Base-by-base conservation (phyloP, 495 filamentous ascomycete species). In the Talaromyces wortmannii region DNA sequence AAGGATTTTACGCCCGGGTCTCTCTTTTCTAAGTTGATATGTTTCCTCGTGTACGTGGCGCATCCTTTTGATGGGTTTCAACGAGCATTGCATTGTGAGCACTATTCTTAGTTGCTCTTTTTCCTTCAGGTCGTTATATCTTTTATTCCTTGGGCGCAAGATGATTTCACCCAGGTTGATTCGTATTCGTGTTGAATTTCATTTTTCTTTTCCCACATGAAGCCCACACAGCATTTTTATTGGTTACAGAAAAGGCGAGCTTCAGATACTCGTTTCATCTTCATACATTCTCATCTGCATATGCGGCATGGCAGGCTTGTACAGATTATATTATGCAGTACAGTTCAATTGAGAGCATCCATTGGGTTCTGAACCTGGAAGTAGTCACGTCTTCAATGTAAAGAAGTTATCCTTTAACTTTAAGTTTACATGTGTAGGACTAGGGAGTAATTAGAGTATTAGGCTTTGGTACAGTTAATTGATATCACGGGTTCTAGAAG, bases 251-350 rank as follows among this genome's bases (percentile, higher is more conserved):
- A 29, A 40, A 11, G 52, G 42, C 52, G 52, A 53, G 52, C 42
- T 53, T 33, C 40, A 31, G 50, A 32, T 31, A 53, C 52, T 53
- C 52, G 52, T 31, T 42, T 30, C 23, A 23, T 23, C 29, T 53
- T 45, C 7, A 53, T 43, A 53, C 23, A 53, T 45, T 36, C 8
- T 40, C 30, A 46, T 31, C 31, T 53, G 52, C 52, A 45, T 45
- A 45, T 42, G 17, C 15, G 36, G 36, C 36, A 13, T 2, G 36
- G 8, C 8, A 8, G 13, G 36, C 13, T 40, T 40, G 13, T 40
- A 8, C 36, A 40, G 36, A 40, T 40, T 10, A 13, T 40, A 23
- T 23, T 23, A 23, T 23, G 23, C 23, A 23, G 23, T 23, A 23
- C 23, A 23, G 23, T 23, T 23, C 23, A 23, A 23, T 23, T 23